A percentile compares a stretch with the other conserved stretches of the same genome.
Conservation (phyloP, 495 filamentous ascomycete species). For the Lasiosphaeria miniovina region DNA sequence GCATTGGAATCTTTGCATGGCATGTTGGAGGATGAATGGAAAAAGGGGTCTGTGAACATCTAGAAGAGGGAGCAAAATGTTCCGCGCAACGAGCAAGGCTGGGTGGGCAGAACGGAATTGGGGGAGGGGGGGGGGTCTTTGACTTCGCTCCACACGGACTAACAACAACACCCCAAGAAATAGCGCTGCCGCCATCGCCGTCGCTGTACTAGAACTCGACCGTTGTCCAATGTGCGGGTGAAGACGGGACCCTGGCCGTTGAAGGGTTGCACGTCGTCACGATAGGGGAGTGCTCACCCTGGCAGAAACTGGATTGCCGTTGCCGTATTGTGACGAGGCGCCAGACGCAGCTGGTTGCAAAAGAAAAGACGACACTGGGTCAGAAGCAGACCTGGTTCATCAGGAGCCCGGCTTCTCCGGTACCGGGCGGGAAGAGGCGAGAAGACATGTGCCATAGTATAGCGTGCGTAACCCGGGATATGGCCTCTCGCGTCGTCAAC, state of each 20-base stretch:
- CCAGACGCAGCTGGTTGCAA: not conserved
- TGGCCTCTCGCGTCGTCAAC: constrained; percentile 5
- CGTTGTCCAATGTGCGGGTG: too few relatives aligned
- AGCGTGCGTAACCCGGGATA: constrained; percentile 15
- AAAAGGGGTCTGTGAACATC: constrained; percentile 5
- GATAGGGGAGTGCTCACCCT: too few relatives aligned
- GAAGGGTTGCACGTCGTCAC: too few relatives aligned
- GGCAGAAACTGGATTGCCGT: too few relatives aligned
- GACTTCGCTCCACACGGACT: too few relatives aligned
- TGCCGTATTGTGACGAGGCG: too few relatives aligned
- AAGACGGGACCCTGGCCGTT: too few relatives aligned
- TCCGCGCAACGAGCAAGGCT: not conserved
- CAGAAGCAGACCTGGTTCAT: constrained; percentile 12
- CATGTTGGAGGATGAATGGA: constrained; percentile 11
- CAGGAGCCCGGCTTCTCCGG: constrained; percentile 10
- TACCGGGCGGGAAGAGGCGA: constrained; percentile 32
- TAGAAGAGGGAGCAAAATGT: constrained; percentile 2
- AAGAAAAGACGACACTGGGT: not conserved
- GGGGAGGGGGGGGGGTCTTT: too few relatives aligned
- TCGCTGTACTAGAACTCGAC: too few relatives aligned
- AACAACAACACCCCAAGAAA: too few relatives aligned
- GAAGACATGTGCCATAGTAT: constrained; percentile 3
- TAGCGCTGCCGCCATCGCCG: too few relatives aligned
- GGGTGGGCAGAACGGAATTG: not conserved
- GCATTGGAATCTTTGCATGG: constrained; percentile 21